These are phyloP conservation scores for Fusarium illudens DNA, from an alignment of 2,329 filamentous ascomycete genomes.

Conservation along the genomic window DNA sequence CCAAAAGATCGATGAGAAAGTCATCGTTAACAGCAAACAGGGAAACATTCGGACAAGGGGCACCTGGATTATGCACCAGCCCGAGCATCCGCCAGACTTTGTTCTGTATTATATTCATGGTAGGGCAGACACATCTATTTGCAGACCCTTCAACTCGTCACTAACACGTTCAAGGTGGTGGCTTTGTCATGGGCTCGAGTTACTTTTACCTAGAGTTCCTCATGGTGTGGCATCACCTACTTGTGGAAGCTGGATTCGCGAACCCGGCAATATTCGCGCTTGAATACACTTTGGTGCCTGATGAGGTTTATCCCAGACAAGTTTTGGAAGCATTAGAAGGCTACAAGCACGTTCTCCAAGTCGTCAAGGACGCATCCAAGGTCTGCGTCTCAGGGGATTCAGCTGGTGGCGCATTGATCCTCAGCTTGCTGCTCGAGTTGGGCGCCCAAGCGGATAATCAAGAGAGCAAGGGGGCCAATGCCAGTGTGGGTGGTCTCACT, in stretches of 20 bases:
- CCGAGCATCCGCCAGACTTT: conserved; percentile 71
- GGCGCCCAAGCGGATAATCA: conserved; percentile 49
- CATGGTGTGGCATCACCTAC: conserved; percentile 72
- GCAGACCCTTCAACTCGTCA: not conserved
- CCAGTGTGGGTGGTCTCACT: conserved; percentile 20
- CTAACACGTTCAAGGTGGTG: conserved; percentile 65
- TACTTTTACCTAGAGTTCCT: conserved; percentile 90
- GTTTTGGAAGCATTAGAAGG: conserved; percentile 73
- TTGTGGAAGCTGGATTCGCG: conserved; percentile 70
- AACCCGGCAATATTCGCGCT: conserved; percentile 83
- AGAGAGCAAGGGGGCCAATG: conserved; percentile 25
- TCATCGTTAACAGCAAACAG: conserved; percentile 10
- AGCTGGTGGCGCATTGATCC: conserved; percentile 76
- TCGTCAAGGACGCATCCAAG: conserved; percentile 64
- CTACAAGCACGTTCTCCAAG: conserved; percentile 73
- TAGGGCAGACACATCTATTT: conserved; percentile 46
- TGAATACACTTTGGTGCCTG: conserved; percentile 83
- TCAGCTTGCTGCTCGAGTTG: conserved; percentile 76
- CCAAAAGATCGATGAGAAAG: not conserved
- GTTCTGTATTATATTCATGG: conserved; percentile 86
- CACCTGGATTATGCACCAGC: conserved; percentile 73
- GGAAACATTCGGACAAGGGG: conserved; percentile 62
- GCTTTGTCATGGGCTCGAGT: conserved; percentile 82
- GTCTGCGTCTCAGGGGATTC: conserved; percentile 82
- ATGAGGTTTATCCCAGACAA: conserved; percentile 76